Evolutionary conservation across 768 basidiomycete genomes (phyloP), one percentile per base, ranked within the genome.

Genomic region (Tulasnella sp.): DNA sequence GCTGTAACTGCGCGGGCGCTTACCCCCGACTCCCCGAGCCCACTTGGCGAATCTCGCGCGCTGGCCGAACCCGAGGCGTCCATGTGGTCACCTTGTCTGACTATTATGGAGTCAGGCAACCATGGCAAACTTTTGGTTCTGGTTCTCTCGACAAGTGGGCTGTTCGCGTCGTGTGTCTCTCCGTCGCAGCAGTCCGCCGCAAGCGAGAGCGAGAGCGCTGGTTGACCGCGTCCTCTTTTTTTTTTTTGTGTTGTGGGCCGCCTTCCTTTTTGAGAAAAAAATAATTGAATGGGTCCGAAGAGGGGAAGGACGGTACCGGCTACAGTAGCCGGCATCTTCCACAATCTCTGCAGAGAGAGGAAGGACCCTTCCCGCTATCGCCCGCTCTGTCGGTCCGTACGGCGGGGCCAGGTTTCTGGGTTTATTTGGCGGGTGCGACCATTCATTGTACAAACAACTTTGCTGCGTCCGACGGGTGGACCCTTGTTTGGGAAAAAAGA

Each of bases 401-500:
- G 15, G 25, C 29, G 25, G 58, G 25, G 58, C 58, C 58, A 17
- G 14, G 17, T 34, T 64, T 34, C 58, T 64, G 58, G 58, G 11
- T 64, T 64, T 64, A 34, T 64, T 64, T 64, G 58, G 25, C 22
- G 54, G 2, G 29, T 34, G 31, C 25, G 58, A 34, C 31, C 25
- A 64, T n/a, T 49, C 8, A 49, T 49, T 49, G 49, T 49, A 49
- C 49, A 64, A 64, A 34, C 58, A 64, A 34, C 25, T 34, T 14
- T 64, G 58, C 58, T 64, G 58, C 58, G 29, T 64, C 58, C 58
- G 58, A 64, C 58, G 58, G 31, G 58, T 64, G 29, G 58, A 64
- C 58, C 58, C 58, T 64, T n/a, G 31, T 64, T 64, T 64, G 58
- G 58, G 58, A 64, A 64, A 64, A 64, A 64, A 64, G 58, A 64